These are phyloP conservation scores for Sporisorium sorghi DNA, from an alignment of 1,284 basidiomycete genomes.

Conservation along the genomic window DNA sequence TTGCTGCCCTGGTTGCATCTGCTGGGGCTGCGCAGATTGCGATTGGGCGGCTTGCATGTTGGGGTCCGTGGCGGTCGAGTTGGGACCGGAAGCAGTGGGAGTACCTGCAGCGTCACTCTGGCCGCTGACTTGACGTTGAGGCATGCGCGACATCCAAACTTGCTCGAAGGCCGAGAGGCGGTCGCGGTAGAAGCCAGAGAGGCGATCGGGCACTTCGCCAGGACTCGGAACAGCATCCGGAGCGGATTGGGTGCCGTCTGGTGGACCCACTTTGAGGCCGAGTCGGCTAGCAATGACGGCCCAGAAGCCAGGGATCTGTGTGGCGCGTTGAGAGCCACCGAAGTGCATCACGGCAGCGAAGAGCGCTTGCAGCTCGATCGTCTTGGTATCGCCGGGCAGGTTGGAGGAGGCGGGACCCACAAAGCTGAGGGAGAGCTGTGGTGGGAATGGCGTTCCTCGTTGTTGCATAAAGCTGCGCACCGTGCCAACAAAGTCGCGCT, in stretches of 20 bases:
- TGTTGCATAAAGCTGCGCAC: constrained; percentile 62
- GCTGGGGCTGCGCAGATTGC: constrained; percentile 18
- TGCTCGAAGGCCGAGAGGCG: constrained; percentile 61
- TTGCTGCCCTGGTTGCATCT: constrained; percentile 14
- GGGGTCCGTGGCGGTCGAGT: constrained; percentile 10
- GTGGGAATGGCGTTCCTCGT: constrained; percentile 55
- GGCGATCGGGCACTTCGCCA: constrained; percentile 58
- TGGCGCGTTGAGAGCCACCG: constrained; percentile 57
- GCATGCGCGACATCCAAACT: constrained; percentile 62
- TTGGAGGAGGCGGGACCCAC: constrained; percentile 55
- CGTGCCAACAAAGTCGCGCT: constrained; percentile 58
- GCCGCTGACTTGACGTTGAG: constrained; percentile 41
- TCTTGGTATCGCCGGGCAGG: constrained; percentile 54
- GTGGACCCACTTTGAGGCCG: constrained; percentile 57
- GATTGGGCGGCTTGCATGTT: constrained; percentile 13
- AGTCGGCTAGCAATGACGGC: constrained; percentile 59
- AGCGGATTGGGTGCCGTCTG: constrained; percentile 38
- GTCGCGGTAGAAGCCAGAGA: constrained; percentile 59
- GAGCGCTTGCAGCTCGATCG: constrained; percentile 56
- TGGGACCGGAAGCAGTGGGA: constrained; percentile 26
- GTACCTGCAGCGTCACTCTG: constrained; percentile 36
- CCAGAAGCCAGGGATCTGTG: constrained; percentile 59
- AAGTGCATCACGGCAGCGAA: constrained; percentile 58
- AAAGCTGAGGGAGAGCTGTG: constrained; percentile 51
- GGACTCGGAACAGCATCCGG: constrained; percentile 54